Percentiles rank a stretch among this genome's conserved stretches.
Evolutionary conservation across 1,139 yeast species (phyloP).

Genomic region (Spathaspora jeffriesii): DNA sequence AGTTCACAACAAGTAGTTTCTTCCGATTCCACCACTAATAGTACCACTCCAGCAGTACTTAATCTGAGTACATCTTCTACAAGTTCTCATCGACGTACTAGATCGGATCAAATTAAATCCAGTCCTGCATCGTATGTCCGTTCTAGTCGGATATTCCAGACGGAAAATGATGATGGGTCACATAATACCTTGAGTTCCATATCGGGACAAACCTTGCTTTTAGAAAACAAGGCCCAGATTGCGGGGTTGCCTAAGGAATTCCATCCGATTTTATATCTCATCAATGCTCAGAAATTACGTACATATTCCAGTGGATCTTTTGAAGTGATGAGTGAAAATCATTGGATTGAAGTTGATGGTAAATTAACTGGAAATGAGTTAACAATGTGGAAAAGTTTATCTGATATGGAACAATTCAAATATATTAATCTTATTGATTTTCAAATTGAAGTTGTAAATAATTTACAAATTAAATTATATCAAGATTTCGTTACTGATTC

Average conservation of each 20-base stretch:
- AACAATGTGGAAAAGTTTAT: constrained; percentile 42
- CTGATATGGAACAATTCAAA: constrained; percentile 33
- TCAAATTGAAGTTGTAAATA: constrained; percentile 23
- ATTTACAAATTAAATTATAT: constrained; percentile 31
- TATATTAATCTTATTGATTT: constrained; percentile 54
- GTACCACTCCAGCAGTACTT: not conserved
- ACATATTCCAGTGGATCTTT: constrained; percentile 37
- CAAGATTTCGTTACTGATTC: constrained; percentile 41
- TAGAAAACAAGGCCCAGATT: constrained; percentile 23
- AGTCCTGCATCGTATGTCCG: constrained; percentile 44
- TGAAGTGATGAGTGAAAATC: constrained; percentile 18
- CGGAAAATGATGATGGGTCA: constrained; percentile 7
- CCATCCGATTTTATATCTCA: constrained; percentile 41
- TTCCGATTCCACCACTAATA: not conserved
- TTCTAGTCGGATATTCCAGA: constrained; percentile 35
- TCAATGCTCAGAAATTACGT: constrained; percentile 42
- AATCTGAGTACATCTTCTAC: constrained; percentile 1
- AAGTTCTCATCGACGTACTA: constrained; percentile 16
- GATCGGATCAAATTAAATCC: constrained; percentile 29
- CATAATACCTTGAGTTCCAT: constrained; percentile 14
- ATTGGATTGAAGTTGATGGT: constrained; percentile 42
- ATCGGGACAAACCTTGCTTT: constrained; percentile 17
- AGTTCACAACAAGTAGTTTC: not conserved
- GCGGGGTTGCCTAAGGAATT: constrained; percentile 38
- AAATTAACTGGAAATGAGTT: constrained; percentile 55